Evolutionary conservation across 768 basidiomycete genomes (phyloP).

Genomic region (Kwoniella newhampshirensis): DNA sequence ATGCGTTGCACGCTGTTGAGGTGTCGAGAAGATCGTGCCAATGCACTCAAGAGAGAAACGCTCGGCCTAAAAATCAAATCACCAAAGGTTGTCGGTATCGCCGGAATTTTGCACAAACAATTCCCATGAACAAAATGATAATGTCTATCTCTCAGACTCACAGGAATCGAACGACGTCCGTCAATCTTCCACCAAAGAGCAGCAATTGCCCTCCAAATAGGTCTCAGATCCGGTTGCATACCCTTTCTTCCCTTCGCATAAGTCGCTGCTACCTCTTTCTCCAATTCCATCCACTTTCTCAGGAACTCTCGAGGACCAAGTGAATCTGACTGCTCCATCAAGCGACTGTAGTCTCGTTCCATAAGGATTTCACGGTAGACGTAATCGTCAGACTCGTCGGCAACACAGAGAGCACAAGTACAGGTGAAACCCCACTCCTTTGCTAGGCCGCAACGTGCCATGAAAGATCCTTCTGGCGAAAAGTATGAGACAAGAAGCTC

Average conservation of each 20-base stretch:
- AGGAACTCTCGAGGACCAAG: not conserved
- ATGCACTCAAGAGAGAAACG: not conserved
- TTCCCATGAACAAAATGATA: too few species aligned
- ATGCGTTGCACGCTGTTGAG: not conserved
- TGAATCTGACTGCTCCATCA: too few species aligned
- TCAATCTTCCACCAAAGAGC: not conserved
- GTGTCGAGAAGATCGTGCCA: not conserved
- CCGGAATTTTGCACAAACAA: too few species aligned
- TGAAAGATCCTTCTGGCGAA: not conserved
- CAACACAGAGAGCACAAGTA: conserved; percentile 1
- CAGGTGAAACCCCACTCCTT: not conserved
- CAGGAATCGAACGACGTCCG: not conserved
- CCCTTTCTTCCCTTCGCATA: not conserved
- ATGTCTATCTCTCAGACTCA: too few species aligned
- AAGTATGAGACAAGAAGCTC: not conserved
- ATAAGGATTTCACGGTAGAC: not conserved
- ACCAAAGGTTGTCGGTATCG: not conserved
- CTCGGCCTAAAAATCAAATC: not conserved
- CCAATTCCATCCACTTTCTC: not conserved
- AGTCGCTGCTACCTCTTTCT: not conserved
- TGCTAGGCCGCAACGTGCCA: not conserved
- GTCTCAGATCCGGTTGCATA: not conserved
- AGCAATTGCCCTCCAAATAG: not conserved
- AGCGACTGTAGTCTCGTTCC: not conserved
- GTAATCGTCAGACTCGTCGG: conserved; percentile 1